phyloP scores from a whole-genome alignment of 192 early-diverging fungal species.

The Backusella macrospora region DNA sequence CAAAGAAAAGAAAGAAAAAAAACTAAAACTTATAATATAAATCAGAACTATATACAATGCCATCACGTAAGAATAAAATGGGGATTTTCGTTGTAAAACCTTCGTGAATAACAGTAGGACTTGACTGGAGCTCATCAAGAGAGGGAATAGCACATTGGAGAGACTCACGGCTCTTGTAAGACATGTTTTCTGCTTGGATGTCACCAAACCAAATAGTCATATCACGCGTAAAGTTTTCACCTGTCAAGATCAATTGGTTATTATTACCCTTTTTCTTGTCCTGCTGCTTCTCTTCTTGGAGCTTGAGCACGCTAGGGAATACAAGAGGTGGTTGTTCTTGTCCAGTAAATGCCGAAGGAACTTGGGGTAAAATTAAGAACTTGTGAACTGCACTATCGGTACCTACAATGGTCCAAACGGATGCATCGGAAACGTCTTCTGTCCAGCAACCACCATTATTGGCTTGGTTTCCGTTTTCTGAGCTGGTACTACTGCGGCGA shows the following conservation, averaged over 20 bases:
- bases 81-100: conserved; percentile 17
- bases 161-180: conserved; percentile 44
- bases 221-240: conserved; percentile 68
- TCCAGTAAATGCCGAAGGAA: not conserved
- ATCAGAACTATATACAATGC: conserved; percentile 42
- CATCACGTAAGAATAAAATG: conserved; percentile 42
- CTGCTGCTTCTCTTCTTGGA: conserved; percentile 15
- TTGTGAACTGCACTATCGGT: conserved; percentile 63
- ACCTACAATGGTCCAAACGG: conserved; percentile 93
- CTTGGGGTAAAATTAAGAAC: conserved; percentile 42
- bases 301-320: not conserved
- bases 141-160: conserved; percentile 48
- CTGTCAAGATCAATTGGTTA: conserved; percentile 55
- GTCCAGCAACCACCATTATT: conserved; percentile 53
- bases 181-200: conserved; percentile 46
- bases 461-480: not conserved
- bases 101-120: conserved; percentile 14
- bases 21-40: conserved; percentile 35
- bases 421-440: conserved; percentile 84
- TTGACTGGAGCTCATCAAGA: conserved; percentile 17
- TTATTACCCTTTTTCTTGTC: conserved; percentile 22
- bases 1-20: not conserved
- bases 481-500: conserved; percentile 20
- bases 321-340: conserved; percentile 9
- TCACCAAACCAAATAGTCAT: conserved; percentile 73